These are phyloP conservation scores for Agaricus sinodeliciosus DNA, from an alignment of 768 basidiomycete genomes.

Conservation along the genomic window DNA sequence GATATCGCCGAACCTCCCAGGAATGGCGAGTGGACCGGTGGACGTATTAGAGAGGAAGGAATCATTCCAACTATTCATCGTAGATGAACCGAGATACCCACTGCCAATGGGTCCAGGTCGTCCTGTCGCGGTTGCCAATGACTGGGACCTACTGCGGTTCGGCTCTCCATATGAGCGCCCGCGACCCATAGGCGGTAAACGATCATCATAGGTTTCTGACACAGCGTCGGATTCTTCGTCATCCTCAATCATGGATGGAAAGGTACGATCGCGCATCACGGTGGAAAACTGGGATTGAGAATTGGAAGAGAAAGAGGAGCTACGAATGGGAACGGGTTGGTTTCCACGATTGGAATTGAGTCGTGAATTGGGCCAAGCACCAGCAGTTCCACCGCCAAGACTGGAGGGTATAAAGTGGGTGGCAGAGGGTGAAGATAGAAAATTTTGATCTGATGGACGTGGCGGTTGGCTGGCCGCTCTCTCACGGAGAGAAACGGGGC, in stretches of 20 bases:
- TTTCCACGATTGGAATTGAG: conserved; percentile 36
- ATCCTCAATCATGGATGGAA: conserved; percentile 77
- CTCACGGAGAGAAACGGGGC: conserved; percentile 43
- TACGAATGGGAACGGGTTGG: conserved; percentile 56
- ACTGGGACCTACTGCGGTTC: conserved; percentile 72
- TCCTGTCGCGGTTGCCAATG: conserved; percentile 46
- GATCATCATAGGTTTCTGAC: conserved; percentile 59
- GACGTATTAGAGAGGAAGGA: conserved; percentile 32
- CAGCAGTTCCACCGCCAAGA: conserved; percentile 29
- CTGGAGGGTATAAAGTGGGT: conserved; percentile 45
- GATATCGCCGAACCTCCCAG: conserved; percentile 47
- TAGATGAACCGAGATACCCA: conserved; percentile 34
- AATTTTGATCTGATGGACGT: conserved; percentile 38
- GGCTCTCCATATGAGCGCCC: conserved; percentile 61
- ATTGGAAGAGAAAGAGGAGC: conserved; percentile 60
- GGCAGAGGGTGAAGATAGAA: conserved; percentile 47
- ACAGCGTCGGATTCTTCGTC: conserved; percentile 60
- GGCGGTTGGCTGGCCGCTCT: conserved; percentile 70
- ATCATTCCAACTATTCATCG: conserved; percentile 57
- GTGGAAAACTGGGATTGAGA: conserved; percentile 52
- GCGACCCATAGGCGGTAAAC: conserved; percentile 38
- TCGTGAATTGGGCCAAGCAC: conserved; percentile 38
- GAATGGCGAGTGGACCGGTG: conserved; percentile 46
- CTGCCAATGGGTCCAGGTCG: conserved; percentile 50
- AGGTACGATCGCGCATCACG: conserved; percentile 58